phyloP scores from a whole-genome alignment of 2,329 filamentous ascomycete species.

The Cytospora paraplurivora region DNA sequence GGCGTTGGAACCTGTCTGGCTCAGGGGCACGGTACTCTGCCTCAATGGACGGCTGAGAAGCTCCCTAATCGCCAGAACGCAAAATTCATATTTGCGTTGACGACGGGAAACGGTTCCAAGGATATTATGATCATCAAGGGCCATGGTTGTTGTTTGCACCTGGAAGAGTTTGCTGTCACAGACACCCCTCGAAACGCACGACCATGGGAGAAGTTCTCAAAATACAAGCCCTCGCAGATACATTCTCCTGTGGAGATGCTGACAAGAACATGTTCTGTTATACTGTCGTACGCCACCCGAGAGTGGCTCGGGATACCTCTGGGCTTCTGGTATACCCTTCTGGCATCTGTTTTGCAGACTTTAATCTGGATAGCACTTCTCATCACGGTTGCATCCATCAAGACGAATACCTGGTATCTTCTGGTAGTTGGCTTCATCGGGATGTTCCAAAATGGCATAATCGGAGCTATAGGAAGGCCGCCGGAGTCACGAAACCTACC shows the following conservation, averaged over 20 bases:
- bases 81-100: constrained; percentile 40
- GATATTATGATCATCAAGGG: constrained; percentile 44
- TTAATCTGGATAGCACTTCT: constrained; percentile 45
- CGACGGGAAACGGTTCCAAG: constrained; percentile 44
- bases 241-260: no score
- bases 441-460: constrained; percentile 44
- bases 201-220: constrained; percentile 23
- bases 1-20: constrained; percentile 42
- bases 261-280: no score
- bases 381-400: constrained; percentile 42
- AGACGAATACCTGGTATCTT: constrained; percentile 44
- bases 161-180: constrained; percentile 44
- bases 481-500: constrained; percentile 31
- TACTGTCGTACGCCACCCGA: no score
- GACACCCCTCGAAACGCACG: constrained; percentile 14
- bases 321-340: constrained; percentile 30
- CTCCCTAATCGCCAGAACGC: constrained; percentile 40
- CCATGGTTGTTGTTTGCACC: constrained; percentile 39
- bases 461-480: constrained; percentile 37
- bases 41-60: constrained; percentile 49
- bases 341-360: constrained; percentile 34
- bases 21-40: constrained; percentile 39
- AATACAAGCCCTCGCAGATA: neutral
- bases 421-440: constrained; percentile 44
- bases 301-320: constrained; percentile 12